Conservation (phyloP, 176 grass and related monocot species). For the Secale cereale region DNA sequence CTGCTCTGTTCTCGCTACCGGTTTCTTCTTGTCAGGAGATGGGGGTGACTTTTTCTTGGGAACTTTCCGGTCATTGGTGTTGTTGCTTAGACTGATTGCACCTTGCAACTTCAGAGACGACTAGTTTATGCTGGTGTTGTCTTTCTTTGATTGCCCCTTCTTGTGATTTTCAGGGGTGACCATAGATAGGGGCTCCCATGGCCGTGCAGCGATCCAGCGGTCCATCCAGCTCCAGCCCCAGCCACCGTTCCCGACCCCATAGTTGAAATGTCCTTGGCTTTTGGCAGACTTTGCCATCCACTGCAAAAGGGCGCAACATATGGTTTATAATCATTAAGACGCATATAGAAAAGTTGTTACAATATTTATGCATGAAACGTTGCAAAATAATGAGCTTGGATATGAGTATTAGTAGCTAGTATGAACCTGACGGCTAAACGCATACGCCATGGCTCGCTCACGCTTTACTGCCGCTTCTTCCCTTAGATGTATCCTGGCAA, state of each 20-base stretch:
- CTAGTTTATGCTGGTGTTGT: conserved; percentile 35
- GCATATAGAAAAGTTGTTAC: too few relatives aligned
- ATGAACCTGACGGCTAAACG: conserved; percentile 89
- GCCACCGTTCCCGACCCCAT: conserved; percentile 63
- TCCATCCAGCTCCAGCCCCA: conserved; percentile 99
- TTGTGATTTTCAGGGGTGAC: conserved; percentile 38
- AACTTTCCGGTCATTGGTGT: conserved; percentile 35
- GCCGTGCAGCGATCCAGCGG: conserved; percentile 81
- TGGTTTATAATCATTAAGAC: too few relatives aligned
- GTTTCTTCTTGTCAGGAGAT: conserved; percentile 45
- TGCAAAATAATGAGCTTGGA: neutral
- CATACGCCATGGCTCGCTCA: conserved; percentile 88
- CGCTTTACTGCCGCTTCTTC: conserved; percentile 95
- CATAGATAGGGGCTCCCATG: conserved; percentile 78
- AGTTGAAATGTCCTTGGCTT: conserved; percentile 66
- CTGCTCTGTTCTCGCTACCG: conserved; percentile 9
- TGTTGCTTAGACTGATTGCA: conserved; percentile 38
- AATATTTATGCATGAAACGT: neutral
- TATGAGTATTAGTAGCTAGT: neutral
- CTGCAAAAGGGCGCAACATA: too few relatives aligned
- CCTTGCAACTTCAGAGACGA: conserved; percentile 46
- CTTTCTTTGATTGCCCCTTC: conserved; percentile 47
- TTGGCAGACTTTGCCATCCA: conserved; percentile 80
- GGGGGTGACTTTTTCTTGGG: conserved; percentile 43
- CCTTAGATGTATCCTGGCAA: conserved; percentile 85